Evolutionary conservation across 176 grass and related monocot species (phyloP), one percentile per base, ranked within the genome.

Genomic region (Miscanthus lutarioriparius): DNA sequence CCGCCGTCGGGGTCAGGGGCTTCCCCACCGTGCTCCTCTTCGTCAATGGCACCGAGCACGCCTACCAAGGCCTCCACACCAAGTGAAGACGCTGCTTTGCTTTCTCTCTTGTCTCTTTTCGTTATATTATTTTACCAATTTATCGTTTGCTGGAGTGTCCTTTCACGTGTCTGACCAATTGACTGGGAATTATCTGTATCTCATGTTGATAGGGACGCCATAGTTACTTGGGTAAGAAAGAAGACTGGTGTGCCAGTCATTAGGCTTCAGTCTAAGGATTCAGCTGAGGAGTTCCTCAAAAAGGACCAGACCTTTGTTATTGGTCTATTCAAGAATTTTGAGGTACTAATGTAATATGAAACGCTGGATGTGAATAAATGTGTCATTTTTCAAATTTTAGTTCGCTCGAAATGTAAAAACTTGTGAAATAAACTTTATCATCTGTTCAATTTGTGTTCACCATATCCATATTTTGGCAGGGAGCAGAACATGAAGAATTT

Each of bases 141-240:
- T 61, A 61, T 61, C 56, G 56, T 4, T 25, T 61, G 56, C 56
- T 35, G 54, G 5, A 83, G 49, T 10, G 10, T 61, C 80, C 39
- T 78, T 48, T 41, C 8, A 48, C 20, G 10, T 68, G 74, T 41
- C 67, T 75, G 67, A 79, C 25, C 68, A 83, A 84, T 83, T 87
- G 80, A 79, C 48, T 43, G 37, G 51, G 2, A 51, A 27, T 35
- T 33, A 48, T 80, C 0, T 59, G 2, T 10, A 27, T 41, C 0
- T 51, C 48, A 70, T 56, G n/a, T 86, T 91, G 63, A 54, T 63
- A 99, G 96, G 89, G 96, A 99, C 9, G 91, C 89, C 41, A 92
- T 99, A 76, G 78, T 99, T 82, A 94, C 94, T 58, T 99, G 96
- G 96, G 86, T 89, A 53, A 94, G 93, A 89, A 99, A 99, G 93